Evolutionary conservation across 805 yeast species (phyloP).

Genomic region (Tetrapisispora pingtungensis): DNA sequence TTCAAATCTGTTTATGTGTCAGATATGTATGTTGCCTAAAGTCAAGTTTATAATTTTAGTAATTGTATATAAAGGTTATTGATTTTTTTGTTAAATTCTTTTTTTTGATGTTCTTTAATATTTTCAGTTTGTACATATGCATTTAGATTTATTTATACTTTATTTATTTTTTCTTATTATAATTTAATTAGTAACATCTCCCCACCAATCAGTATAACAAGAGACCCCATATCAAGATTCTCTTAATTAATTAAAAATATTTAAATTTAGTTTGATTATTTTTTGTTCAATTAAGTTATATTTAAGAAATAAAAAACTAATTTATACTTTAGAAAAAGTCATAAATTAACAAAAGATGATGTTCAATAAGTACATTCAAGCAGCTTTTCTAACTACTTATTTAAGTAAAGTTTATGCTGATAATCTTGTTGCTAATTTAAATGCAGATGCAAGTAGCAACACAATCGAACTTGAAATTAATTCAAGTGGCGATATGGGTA

Average conservation of each 20-base stretch:
- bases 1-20: too few species aligned
- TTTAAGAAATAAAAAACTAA: not conserved
- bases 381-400: not conserved
- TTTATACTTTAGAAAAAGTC: not conserved
- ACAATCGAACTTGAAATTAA: not conserved
- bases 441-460: constrained; percentile 9
- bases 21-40: too few species aligned
- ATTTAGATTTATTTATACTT: too few species aligned
- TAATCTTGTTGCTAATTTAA: constrained; percentile 5
- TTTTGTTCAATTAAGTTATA: not conserved
- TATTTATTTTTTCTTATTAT: not conserved
- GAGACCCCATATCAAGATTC: constrained; percentile 1
- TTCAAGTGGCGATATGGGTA: constrained; percentile 11
- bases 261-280: not conserved
- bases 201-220: not conserved
- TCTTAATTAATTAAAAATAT: not conserved
- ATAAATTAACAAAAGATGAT: not conserved
- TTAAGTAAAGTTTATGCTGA: not conserved
- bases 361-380: constrained; percentile 1
- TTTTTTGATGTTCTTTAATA: too few species aligned
- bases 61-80: too few species aligned
- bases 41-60: too few species aligned
- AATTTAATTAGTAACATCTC: not conserved
- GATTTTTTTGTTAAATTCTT: too few species aligned
- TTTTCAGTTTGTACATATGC: too few species aligned